A percentile compares a stretch with the other conserved stretches of the same genome.
Conservation (phyloP, 176 grass and related monocot species). For the Hyparrhenia diplandra region DNA sequence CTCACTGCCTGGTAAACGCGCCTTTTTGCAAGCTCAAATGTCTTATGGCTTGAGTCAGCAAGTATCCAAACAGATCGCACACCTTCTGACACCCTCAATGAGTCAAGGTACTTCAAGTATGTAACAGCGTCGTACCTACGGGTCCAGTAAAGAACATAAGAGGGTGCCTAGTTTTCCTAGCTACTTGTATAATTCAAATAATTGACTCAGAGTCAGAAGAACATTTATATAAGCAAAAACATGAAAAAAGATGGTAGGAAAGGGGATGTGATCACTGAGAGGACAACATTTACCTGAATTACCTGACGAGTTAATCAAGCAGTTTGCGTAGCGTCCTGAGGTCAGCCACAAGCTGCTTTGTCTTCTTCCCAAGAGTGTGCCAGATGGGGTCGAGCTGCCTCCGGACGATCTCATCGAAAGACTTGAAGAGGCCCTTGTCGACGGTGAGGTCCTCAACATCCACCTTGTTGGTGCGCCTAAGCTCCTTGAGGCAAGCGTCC, state of each 20-base stretch:
- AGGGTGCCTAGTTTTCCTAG: neutral
- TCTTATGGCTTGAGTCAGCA: slow-evolving; percentile 92
- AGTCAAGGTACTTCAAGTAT: slow-evolving; percentile 92
- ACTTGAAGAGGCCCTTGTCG: too few species aligned
- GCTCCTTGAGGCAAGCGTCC: too few species aligned
- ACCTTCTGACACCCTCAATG: slow-evolving; percentile 88
- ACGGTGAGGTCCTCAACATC: too few species aligned
- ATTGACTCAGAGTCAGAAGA: neutral
- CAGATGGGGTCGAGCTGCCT: too few species aligned
- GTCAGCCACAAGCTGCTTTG: too few species aligned
- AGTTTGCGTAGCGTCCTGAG: too few species aligned
- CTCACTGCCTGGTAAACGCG: slow-evolving; percentile 80
- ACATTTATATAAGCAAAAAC: neutral
- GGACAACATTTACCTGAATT: neutral
- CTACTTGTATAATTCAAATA: neutral
- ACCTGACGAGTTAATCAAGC: slow-evolving; percentile 92
- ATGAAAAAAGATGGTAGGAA: neutral
- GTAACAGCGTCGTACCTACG: slow-evolving; percentile 85
- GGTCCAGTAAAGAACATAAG: slow-evolving; percentile 10
- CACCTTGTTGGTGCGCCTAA: too few species aligned
- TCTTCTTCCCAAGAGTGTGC: too few species aligned
- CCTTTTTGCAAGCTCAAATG: slow-evolving; percentile 89
- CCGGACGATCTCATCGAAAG: too few species aligned
- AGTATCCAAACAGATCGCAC: slow-evolving; percentile 96
- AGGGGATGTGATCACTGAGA: neutral